phyloP scores from a whole-genome alignment of 257 asterid species.

The Plantago major region DNA sequence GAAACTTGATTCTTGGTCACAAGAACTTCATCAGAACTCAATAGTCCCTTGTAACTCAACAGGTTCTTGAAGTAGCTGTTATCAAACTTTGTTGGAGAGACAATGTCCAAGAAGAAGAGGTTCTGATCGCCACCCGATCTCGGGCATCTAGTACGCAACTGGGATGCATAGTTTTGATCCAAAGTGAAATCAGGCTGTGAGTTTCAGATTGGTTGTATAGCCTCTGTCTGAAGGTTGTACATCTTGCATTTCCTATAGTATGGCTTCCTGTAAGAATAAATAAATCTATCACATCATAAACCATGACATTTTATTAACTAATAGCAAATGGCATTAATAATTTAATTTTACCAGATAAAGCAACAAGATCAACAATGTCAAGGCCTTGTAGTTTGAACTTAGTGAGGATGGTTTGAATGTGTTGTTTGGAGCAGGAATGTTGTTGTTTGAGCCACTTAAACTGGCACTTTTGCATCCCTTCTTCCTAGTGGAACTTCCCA shows the following conservation, averaged over 20 bases:
- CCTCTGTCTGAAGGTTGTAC: constrained; percentile 49
- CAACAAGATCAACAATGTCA: constrained; percentile 43
- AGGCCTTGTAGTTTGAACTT: constrained; percentile 34
- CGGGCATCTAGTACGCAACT: constrained; percentile 37
- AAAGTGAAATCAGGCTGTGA: constrained; percentile 28
- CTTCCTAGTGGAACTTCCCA: constrained; percentile 58
- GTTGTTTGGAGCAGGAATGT: constrained; percentile 52
- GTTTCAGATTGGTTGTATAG: constrained; percentile 34
- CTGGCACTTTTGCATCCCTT: constrained; percentile 45
- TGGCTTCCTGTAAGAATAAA: constrained; percentile 41
- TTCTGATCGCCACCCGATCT: constrained; percentile 40
- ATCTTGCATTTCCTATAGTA: constrained; percentile 53
- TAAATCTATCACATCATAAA: neutral
- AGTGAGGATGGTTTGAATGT: constrained; percentile 42
- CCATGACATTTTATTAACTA: neutral
- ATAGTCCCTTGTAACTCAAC: constrained; percentile 37
- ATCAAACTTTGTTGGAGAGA: constrained; percentile 40
- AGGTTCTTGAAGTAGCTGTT: constrained; percentile 46
- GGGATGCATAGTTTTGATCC: constrained; percentile 28
- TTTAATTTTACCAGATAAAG: constrained; percentile 40
- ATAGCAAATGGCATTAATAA: neutral
- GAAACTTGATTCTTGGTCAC: constrained; percentile 26
- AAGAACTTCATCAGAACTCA: constrained; percentile 51
- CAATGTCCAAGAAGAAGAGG: constrained; percentile 31
- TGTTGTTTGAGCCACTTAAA: constrained; percentile 39